Evolutionary conservation across 306 rosid genomes (phyloP).

Genomic region (Prunus mira): DNA sequence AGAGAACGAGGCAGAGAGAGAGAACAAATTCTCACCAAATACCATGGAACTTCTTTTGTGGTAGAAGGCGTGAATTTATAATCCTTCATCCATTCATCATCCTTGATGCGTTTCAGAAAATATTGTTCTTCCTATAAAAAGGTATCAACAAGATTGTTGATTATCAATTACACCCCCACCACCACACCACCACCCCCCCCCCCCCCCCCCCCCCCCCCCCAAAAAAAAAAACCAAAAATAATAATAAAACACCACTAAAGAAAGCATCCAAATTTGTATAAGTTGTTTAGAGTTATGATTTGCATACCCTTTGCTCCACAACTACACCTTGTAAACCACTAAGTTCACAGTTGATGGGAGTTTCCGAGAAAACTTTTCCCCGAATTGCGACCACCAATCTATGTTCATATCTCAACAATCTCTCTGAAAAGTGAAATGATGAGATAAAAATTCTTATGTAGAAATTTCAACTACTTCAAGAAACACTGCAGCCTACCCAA

Average conservation of each 20-base stretch:
- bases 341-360: slow-evolving; percentile 73
- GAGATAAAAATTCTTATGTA: slow-evolving; percentile 10
- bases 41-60: slow-evolving; percentile 97
- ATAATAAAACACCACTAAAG: slow-evolving; percentile 1
- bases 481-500: slow-evolving; percentile 47
- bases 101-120: slow-evolving; percentile 82
- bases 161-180: background rate
- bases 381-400: slow-evolving; percentile 73
- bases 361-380: slow-evolving; percentile 80
- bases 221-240: background rate
- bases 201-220: too few species aligned
- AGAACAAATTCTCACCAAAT: slow-evolving; percentile 59
- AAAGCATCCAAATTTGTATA: background rate
- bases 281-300: slow-evolving; percentile 10
- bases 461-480: slow-evolving; percentile 1
- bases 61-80: slow-evolving; percentile 78
- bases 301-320: slow-evolving; percentile 77
- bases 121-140: slow-evolving; percentile 73
- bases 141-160: slow-evolving; percentile 16
- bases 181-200: too few species aligned
- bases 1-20: background rate
- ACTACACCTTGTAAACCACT: slow-evolving; percentile 86
- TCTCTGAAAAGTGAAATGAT: slow-evolving; percentile 52
- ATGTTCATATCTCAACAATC: slow-evolving; percentile 67
- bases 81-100: slow-evolving; percentile 94